Conservation (phyloP, 1,284 basidiomycete species). For the Malassezia equina region DNA sequence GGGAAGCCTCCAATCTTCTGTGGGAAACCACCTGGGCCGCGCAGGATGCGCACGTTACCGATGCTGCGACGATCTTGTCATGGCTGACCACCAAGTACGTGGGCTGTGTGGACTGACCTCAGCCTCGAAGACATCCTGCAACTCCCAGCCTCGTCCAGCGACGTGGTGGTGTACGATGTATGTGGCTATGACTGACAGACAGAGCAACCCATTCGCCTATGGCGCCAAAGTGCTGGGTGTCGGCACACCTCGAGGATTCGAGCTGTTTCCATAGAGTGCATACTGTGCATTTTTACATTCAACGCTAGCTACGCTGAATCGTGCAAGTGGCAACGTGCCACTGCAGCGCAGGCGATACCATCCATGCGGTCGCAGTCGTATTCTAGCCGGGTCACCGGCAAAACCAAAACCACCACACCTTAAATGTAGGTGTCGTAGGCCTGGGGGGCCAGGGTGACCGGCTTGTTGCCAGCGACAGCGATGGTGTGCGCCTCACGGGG, state of each 20-base stretch:
- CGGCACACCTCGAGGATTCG: slow-evolving; percentile 18
- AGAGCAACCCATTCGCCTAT: slow-evolving; percentile 53
- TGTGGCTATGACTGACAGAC: slow-evolving; percentile 6
- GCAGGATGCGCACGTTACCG: slow-evolving; percentile 21
- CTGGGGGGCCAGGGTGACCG: slow-evolving; percentile 84
- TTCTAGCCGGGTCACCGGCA: no score
- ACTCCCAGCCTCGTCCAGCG: slow-evolving; percentile 50
- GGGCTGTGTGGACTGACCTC: slow-evolving; percentile 55
- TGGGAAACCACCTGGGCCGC: slow-evolving; percentile 51
- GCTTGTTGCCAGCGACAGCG: slow-evolving; percentile 64
- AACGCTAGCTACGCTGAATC: slow-evolving; percentile 11
- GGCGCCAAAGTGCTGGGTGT: slow-evolving; percentile 58
- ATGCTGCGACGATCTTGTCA: not conserved
- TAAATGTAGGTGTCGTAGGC: slow-evolving; percentile 55
- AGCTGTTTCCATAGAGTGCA: slow-evolving; percentile 19
- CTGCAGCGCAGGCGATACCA: not conserved
- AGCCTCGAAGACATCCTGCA: slow-evolving; percentile 60
- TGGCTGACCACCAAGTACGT: slow-evolving; percentile 54
- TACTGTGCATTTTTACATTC: slow-evolving; percentile 7
- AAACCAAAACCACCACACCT: slow-evolving; percentile 9
- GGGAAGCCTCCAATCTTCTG: slow-evolving; percentile 59
- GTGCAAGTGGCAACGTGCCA: slow-evolving; percentile 8
- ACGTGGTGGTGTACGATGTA: slow-evolving; percentile 58
- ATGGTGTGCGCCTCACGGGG: slow-evolving; percentile 74
- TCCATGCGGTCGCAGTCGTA: not conserved